These are phyloP conservation scores for Priceomyces haplophilus DNA, from an alignment of 805 yeast species.

Conservation along the genomic window DNA sequence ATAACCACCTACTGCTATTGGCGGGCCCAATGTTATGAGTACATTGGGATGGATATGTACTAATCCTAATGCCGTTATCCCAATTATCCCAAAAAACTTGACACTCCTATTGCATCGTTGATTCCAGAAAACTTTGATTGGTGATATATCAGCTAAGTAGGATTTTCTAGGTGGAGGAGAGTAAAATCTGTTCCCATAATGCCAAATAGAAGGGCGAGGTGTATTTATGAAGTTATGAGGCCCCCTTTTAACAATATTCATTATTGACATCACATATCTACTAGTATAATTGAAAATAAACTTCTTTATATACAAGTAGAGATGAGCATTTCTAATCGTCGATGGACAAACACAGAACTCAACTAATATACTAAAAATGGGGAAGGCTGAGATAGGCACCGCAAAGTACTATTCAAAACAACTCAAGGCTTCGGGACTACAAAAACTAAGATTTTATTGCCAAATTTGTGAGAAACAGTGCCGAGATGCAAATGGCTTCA, in stretches of 20 bases:
- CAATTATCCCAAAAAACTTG: conserved; percentile 28
- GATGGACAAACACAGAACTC: too few species aligned
- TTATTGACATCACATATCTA: not conserved
- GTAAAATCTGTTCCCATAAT: conserved; percentile 5
- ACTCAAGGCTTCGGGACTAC: conserved; percentile 80
- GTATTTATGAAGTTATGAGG: not conserved
- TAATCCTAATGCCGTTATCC: conserved; percentile 24
- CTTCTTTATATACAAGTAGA: too few species aligned
- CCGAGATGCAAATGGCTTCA: conserved; percentile 93
- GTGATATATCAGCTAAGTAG: conserved; percentile 24
- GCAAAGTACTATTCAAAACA: conserved; percentile 71
- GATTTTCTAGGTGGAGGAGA: conserved; percentile 31
- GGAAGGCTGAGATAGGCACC: conserved; percentile 37
- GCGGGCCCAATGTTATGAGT: conserved; percentile 36
- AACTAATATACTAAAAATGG: too few species aligned
- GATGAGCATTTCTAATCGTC: too few species aligned
- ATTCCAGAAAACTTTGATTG: conserved; percentile 24
- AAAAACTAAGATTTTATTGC: conserved; percentile 83
- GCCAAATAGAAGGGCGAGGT: not conserved
- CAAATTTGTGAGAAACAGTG: conserved; percentile 92
- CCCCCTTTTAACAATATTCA: not conserved
- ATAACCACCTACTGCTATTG: conserved; percentile 27
- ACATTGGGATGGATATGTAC: conserved; percentile 36
- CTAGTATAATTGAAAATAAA: too few species aligned
- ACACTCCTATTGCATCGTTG: conserved; percentile 21